A percentile compares a stretch with the other conserved stretches of the same genome.
Conservation (phyloP, 352 stramenopile species). For the Plasmopara muralis region DNA sequence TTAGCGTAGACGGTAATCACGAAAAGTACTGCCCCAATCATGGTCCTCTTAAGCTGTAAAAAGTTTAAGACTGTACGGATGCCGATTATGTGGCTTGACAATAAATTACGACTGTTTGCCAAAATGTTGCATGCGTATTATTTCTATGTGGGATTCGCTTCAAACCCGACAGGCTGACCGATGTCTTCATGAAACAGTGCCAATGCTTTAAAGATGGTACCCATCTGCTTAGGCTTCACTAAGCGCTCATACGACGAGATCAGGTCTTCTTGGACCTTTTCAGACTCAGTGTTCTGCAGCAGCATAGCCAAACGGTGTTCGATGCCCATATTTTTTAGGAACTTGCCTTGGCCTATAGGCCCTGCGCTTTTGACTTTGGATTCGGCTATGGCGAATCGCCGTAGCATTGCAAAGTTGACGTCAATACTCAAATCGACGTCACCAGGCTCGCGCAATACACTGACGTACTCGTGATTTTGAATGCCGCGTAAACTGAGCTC, state of each 20-base stretch:
- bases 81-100: constrained; percentile 21
- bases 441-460: constrained; percentile 86
- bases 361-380: constrained; percentile 71
- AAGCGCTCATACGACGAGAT: constrained; percentile 91
- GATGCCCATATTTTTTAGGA: constrained; percentile 94
- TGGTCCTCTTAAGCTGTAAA: constrained; percentile 66
- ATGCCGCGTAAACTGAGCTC: constrained; percentile 91
- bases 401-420: constrained; percentile 84
- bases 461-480: constrained; percentile 92
- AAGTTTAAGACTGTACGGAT: too few species aligned
- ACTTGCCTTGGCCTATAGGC: constrained; percentile 87
- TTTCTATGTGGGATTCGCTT: constrained; percentile 4
- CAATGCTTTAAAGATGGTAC: constrained; percentile 92
- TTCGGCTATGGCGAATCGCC: constrained; percentile 52
- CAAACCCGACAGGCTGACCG: constrained; percentile 59
- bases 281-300: constrained; percentile 77
- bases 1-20: constrained; percentile 95
- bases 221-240: constrained; percentile 90
- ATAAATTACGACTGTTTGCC: constrained; percentile 43
- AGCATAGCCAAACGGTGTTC: constrained; percentile 87
- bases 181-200: constrained; percentile 66
- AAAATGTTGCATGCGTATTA: constrained; percentile 6
- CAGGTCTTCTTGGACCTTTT: constrained; percentile 81
- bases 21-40: constrained; percentile 95
- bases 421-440: constrained; percentile 89